Evolutionary conservation across 1,139 yeast species (phyloP), one percentile per base, ranked within the genome.

Genomic region (Chernovozyma sophiae-reginae): DNA sequence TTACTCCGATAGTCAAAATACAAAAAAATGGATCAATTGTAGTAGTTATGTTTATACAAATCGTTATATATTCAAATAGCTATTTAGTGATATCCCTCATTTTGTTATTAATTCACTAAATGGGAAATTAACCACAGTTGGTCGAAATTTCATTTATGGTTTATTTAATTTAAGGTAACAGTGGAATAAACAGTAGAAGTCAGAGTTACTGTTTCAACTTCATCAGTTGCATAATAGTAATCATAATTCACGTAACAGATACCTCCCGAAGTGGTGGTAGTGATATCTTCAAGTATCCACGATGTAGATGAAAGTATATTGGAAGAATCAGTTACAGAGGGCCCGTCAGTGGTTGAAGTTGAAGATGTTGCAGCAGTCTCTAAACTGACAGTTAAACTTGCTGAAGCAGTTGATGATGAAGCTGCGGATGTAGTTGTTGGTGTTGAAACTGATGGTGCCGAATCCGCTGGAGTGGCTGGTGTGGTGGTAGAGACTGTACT

Each of bases 181-280:
- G 75, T 70, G 10, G 60, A 49, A 44, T 55, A 59, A 26, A 68
- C 47, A 15, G 73, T 67, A 20, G 68, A 57, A 5, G 73, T 68
- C 28, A 63, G 53, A 3, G 70, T 65, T 27, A 55, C 48, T 12
- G 72, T 65, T 31, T 66, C 60, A 11, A 30, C 18, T 27, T 41
- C 48, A 29, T 53, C 62, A 16, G 56, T 60, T 33, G 51, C 52
- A 31, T 54, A 56, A 49, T 69, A 68, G 52, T 68, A 70, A 47
- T 68, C 73, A 48, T 66, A 69, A 47, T 69, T 61, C 19, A 70
- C 68, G 32, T 58, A 47, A 46, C 76, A 70, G 17, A 66, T 65
- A 36, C 62, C 62, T 37, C 51, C 55, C 4, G 67, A 53, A 8
- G 58, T 51, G 27, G 60, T 50, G 17, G 75, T 69, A 27, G 58